Percentiles rank a stretch among this genome's conserved stretches.
Conservation (phyloP, 768 basidiomycete species). For the Calocybe gangraenosa region DNA sequence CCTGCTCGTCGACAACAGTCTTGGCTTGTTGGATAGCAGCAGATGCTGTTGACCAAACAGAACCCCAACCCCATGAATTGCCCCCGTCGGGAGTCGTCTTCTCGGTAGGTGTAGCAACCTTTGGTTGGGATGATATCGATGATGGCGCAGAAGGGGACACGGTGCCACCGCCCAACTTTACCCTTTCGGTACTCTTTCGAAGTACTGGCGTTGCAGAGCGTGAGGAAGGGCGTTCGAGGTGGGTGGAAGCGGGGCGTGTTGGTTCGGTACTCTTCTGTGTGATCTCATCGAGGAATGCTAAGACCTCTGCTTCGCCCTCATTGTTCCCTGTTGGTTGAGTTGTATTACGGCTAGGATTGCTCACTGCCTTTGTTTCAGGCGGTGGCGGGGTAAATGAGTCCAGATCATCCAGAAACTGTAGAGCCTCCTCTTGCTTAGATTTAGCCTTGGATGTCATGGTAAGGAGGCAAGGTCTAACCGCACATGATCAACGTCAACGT, state of each 20-base stretch:
- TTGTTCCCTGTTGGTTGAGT: constrained; percentile 22
- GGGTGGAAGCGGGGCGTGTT: constrained; percentile 50
- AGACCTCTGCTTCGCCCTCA: constrained; percentile 75
- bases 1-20: constrained; percentile 88
- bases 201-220: constrained; percentile 69
- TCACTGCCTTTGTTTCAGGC: constrained; percentile 12
- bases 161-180: constrained; percentile 53
- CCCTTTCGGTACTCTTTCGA: constrained; percentile 74
- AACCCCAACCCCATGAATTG: constrained; percentile 77
- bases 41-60: constrained; percentile 85
- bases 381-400: constrained; percentile 67
- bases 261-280: constrained; percentile 87
- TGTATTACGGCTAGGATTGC: constrained; percentile 16
- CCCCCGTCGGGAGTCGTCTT: constrained; percentile 15
- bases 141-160: constrained; percentile 40
- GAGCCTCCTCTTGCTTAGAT: constrained; percentile 84
- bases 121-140: constrained; percentile 36
- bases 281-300: constrained; percentile 93
- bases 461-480: not conserved
- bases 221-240: constrained; percentile 54
- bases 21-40: constrained; percentile 85
- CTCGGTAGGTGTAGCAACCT: constrained; percentile 24
- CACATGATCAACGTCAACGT: too few species aligned
- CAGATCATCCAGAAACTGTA: constrained; percentile 91
- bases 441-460: constrained; percentile 50